Conservation (phyloP, 768 basidiomycete species). For the Tricholomella constricta region DNA sequence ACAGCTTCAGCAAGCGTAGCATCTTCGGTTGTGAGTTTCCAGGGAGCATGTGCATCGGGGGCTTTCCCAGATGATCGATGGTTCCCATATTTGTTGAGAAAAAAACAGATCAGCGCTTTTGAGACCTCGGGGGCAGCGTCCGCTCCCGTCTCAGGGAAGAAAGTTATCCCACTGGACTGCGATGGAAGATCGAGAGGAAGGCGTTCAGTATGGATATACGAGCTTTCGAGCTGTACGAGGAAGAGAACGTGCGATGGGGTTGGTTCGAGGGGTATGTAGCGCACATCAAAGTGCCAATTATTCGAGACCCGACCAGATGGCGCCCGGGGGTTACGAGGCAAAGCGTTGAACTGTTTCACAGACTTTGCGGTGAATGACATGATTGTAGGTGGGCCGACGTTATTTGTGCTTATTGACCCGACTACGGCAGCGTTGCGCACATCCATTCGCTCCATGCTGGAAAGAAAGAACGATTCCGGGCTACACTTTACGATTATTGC, state of each 20-base stretch:
- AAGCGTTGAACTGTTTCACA: constrained; percentile 27
- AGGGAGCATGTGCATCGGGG: constrained; percentile 17
- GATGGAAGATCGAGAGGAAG: constrained; percentile 20
- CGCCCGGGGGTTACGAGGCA: constrained; percentile 19
- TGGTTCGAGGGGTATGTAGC: constrained; percentile 35
- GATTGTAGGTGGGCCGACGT: background rate
- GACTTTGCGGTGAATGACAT: background rate
- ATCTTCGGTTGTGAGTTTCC: constrained; percentile 29
- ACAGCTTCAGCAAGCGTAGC: constrained; percentile 26
- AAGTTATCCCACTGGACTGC: constrained; percentile 18
- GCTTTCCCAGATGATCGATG: background rate
- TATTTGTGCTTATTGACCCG: too few species aligned
- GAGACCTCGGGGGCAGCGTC: constrained; percentile 33
- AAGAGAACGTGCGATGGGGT: constrained; percentile 29
- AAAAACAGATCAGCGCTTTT: constrained; percentile 29
- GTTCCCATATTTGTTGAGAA: constrained; percentile 17
- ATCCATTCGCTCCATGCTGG: too few species aligned
- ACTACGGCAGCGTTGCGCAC: too few species aligned
- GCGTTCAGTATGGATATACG: constrained; percentile 24
- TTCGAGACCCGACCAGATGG: constrained; percentile 26
- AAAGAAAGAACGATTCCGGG: too few species aligned
- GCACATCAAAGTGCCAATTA: constrained; percentile 38
- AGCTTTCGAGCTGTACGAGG: constrained; percentile 29
- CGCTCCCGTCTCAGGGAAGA: constrained; percentile 32
- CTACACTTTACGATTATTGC: too few species aligned